phyloP scores from a whole-genome alignment of 208 protist genomes.

The Lotmaria passim region DNA sequence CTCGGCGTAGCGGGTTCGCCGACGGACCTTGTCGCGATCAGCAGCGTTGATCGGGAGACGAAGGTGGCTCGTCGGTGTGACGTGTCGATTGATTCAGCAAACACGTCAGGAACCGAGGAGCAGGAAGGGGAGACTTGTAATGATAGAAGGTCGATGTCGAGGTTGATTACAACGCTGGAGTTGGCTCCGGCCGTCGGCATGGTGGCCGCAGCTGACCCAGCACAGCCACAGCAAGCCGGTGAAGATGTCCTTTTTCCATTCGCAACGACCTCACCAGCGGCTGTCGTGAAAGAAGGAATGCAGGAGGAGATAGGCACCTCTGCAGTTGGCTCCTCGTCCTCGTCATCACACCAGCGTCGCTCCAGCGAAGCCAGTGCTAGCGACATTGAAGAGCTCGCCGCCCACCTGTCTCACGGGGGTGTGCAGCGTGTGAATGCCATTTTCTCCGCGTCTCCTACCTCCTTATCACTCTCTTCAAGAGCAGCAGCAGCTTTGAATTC shows the following conservation, averaged over 20 bases:
- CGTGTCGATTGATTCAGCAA: background rate
- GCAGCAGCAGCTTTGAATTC: background rate
- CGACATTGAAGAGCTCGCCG: constrained; percentile 20
- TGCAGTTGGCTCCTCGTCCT: background rate
- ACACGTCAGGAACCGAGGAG: background rate
- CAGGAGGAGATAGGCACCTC: background rate
- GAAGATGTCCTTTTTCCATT: no score
- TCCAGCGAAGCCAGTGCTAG: constrained; percentile 2
- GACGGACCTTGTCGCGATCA: background rate
- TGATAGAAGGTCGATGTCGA: no score
- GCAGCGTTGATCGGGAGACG: background rate
- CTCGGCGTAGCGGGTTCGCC: background rate
- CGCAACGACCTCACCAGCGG: no score
- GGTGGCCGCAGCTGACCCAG: no score
- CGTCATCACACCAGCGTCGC: background rate
- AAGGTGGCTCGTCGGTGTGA: no score
- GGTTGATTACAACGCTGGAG: no score
- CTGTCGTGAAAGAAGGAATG: no score
- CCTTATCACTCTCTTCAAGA: background rate
- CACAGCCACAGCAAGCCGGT: no score
- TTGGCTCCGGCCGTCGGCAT: no score
- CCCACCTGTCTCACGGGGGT: constrained; percentile 6
- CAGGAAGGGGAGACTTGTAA: no score
- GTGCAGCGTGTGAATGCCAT: background rate
- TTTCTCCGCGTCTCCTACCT: background rate